A percentile compares a stretch with the other conserved stretches of the same genome.
These are phyloP conservation scores for Syzygium jambos DNA, from an alignment of 345 rosid genomes.

Conservation along the genomic window DNA sequence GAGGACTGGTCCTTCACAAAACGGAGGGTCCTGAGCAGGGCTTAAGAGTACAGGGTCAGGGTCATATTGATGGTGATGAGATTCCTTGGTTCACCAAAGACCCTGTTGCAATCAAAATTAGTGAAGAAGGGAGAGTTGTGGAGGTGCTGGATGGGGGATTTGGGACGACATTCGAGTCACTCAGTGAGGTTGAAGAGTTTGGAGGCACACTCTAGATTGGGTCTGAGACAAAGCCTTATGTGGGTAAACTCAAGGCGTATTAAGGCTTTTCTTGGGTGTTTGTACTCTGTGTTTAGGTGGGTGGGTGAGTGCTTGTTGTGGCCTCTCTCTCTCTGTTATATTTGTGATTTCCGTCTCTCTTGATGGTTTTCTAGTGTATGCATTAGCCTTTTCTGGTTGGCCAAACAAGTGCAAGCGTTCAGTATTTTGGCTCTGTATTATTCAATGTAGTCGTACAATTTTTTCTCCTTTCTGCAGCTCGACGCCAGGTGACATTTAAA, in stretches of 20 bases:
- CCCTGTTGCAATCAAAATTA: slow-evolving; percentile 27
- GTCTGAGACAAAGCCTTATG: slow-evolving; percentile 22
- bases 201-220: slow-evolving; percentile 26
- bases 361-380: background rate
- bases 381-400: too few species aligned
- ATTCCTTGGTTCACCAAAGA: slow-evolving; percentile 8
- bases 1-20: slow-evolving; percentile 1
- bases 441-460: background rate
- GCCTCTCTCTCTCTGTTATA: background rate
- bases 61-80: background rate
- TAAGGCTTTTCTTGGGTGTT: background rate
- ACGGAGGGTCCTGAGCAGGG: background rate
- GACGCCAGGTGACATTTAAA: background rate
- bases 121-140: slow-evolving; percentile 15
- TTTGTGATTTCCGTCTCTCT: background rate
- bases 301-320: background rate
- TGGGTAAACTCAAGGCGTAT: slow-evolving; percentile 7
- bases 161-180: slow-evolving; percentile 14
- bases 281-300: background rate
- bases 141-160: slow-evolving; percentile 18
- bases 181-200: slow-evolving; percentile 33
- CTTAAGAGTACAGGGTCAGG: background rate
- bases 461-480: background rate
- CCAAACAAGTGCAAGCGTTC: background rate
- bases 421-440: background rate